Conservation (phyloP, 257 asterid genomes). For the Haberlea rhodopensis region DNA sequence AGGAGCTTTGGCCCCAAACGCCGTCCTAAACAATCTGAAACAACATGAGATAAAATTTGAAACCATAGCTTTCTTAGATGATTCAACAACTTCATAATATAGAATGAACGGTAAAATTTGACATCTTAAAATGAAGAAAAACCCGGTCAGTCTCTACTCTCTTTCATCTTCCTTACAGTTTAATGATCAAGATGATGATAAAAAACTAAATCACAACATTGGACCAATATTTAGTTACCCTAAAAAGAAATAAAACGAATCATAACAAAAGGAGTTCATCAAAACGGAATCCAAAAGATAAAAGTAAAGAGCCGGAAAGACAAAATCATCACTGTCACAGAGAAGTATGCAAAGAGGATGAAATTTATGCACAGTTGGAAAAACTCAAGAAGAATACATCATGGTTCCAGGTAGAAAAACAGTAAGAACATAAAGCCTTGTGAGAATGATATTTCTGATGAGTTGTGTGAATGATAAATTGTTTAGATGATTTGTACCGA, state of each 20-base stretch:
- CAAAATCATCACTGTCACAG: not conserved
- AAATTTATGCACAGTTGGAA: not conserved
- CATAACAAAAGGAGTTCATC: slow-evolving; percentile 2
- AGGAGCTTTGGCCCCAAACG: slow-evolving; percentile 94
- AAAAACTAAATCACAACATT: not conserved
- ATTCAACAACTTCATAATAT: not conserved
- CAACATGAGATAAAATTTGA: slow-evolving; percentile 24
- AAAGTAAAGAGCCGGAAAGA: not conserved
- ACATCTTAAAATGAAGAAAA: too few species aligned
- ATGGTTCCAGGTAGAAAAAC: slow-evolving; percentile 13
- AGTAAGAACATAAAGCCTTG: slow-evolving; percentile 8
- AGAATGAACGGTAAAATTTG: too few species aligned
- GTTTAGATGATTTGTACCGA: not conserved
- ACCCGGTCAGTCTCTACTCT: slow-evolving; percentile 6
- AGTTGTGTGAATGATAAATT: not conserved
- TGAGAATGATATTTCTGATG: not conserved
- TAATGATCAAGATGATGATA: not conserved
- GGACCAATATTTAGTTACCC: too few species aligned
- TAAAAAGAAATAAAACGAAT: too few species aligned
- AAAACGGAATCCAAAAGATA: not conserved
- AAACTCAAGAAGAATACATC: not conserved
- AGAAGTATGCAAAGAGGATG: not conserved
- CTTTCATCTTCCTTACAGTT: slow-evolving; percentile 6
- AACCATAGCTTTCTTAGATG: slow-evolving; percentile 16
- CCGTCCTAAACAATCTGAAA: slow-evolving; percentile 96